Evolutionary conservation across 2,329 filamentous ascomycete genomes (phyloP), one percentile per base, ranked within the genome.

Genomic region (Chaetomiaceae sp.): DNA sequence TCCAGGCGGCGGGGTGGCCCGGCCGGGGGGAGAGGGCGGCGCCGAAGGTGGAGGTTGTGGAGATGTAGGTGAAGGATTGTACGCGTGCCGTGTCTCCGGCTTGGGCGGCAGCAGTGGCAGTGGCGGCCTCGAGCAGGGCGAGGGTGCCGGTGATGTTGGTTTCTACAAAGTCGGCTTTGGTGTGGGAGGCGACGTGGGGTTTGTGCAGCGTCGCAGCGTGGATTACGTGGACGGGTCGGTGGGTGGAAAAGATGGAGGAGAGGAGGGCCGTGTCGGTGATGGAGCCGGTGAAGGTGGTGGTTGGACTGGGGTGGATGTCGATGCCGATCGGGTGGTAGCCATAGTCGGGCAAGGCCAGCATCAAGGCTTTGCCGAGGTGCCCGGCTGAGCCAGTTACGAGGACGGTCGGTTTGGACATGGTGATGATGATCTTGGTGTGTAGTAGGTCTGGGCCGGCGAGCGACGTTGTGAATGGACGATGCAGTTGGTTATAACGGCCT

Each of bases 161-260:
- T 47, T 73, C 64, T 56, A 76, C 51, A 33, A 77, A 77, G 34
- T 72, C 67, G 27, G 66, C 58, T 53, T 72, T 73, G n/a, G 70
- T 60, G 62, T 77, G 74, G 5, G 67, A 73, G n/a, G 61, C 66
- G 5, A 77, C 64, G 55, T 77, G 74, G 0, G 74, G 74, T 42
- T 77, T 76, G 65, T 77, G 74, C 1, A 77, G 69, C 11, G 74
- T 73, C 0, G 74, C 74, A 0, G 71, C 65, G 61, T 77, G 72
- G 27, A 77, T 59, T n/a, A 77, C 59, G 48, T 75, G 71, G 8
- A 58, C 59, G 48, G 75, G 47, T 0, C 60, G 59, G 53, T 71
- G 59, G 1, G 61, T 33, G 0, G 57, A 25, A 37, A 75, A 60
- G 8, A 75, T 36, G 2, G 53, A 56, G 2, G 58, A 41, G 27